Evolutionary conservation across 2,329 filamentous ascomycete genomes (phyloP).

Genomic region (Domatiomyces globalis): DNA sequence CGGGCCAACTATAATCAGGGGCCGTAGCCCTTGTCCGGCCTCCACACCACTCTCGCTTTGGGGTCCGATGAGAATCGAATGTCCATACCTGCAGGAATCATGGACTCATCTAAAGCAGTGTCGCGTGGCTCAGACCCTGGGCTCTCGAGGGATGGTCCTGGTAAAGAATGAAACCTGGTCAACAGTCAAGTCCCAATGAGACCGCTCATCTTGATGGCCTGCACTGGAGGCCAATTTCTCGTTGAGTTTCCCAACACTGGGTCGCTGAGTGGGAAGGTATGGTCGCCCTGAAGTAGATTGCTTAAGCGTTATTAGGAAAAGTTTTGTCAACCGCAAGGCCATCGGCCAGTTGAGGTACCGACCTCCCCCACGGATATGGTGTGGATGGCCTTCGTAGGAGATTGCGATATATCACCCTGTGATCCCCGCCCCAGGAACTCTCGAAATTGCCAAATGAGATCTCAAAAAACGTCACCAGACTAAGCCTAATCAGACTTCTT

Average conservation of each 20-base stretch:
- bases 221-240: not conserved
- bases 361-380: not conserved
- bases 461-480: not conserved
- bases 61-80: not conserved
- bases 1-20: too few relatives aligned
- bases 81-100: not conserved
- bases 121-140: not conserved
- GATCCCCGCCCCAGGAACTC: too few relatives aligned
- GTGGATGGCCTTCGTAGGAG: not conserved
- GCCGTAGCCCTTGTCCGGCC: not conserved
- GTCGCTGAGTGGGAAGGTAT: too few relatives aligned
- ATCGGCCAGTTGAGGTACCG: not conserved
- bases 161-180: not conserved
- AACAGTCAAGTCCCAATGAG: not conserved
- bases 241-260: not conserved
- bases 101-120: not conserved
- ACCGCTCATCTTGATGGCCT: too few relatives aligned
- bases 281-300: too few relatives aligned
- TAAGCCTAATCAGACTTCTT: not conserved
- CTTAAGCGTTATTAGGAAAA: too few relatives aligned
- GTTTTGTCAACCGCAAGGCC: not conserved
- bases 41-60: not conserved
- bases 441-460: not conserved
- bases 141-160: not conserved
- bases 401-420: not conserved